A percentile compares a stretch with the other conserved stretches of the same genome.
Conservation (phyloP, 768 basidiomycete genomes). For the Xerocomus potaroensis region DNA sequence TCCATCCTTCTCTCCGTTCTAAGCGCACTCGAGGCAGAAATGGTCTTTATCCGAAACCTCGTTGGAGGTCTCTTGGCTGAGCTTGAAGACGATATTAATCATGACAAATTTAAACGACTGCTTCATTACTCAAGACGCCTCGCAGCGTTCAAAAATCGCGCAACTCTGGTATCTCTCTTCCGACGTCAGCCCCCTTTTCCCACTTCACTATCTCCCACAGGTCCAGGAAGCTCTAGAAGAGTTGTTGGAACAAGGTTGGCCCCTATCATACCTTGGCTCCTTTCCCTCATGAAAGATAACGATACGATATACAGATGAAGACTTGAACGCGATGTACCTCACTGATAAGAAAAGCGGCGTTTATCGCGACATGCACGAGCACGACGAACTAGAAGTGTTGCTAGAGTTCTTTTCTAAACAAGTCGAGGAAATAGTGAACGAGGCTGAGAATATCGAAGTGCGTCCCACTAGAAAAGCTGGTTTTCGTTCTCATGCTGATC, state of each 20-base stretch:
- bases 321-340: slow-evolving; percentile 92
- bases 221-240: slow-evolving; percentile 90
- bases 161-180: slow-evolving; percentile 57
- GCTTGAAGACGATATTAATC: slow-evolving; percentile 92
- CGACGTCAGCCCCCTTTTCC: background rate
- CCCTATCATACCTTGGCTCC: background rate
- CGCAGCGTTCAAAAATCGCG: slow-evolving; percentile 86
- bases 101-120: slow-evolving; percentile 88
- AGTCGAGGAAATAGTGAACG: slow-evolving; percentile 94
- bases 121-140: slow-evolving; percentile 90
- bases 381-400: slow-evolving; percentile 89
- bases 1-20: slow-evolving; percentile 89
- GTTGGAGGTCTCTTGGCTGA: slow-evolving; percentile 88
- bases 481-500: background rate
- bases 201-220: slow-evolving; percentile 34
- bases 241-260: slow-evolving; percentile 79
- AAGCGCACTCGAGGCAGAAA: slow-evolving; percentile 92
- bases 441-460: slow-evolving; percentile 84
- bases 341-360: slow-evolving; percentile 71
- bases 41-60: slow-evolving; percentile 89
- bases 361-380: slow-evolving; percentile 66
- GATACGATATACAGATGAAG: slow-evolving; percentile 72
- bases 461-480: slow-evolving; percentile 10
- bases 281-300: slow-evolving; percentile 2
- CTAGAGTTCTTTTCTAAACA: slow-evolving; percentile 96